phyloP scores from a whole-genome alignment of 2,329 filamentous ascomycete genomes.

The Torrubiella hemipterigena region DNA sequence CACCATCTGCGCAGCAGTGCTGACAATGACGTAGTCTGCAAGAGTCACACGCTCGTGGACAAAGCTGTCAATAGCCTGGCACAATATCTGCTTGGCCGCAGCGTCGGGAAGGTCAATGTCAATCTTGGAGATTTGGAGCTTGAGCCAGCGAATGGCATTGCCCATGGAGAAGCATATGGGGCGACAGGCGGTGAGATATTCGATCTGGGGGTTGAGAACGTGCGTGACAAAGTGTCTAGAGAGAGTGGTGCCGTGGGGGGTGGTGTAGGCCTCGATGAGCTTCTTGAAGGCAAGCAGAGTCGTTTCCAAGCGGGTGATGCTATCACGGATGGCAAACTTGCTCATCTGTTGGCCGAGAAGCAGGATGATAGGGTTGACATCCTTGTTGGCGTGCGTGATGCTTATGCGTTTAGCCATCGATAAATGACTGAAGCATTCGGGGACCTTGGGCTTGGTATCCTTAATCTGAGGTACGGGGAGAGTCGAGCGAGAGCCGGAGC shows the following conservation, averaged over 20 bases:
- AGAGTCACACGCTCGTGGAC: slow-evolving; percentile 82
- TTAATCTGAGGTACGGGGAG: slow-evolving; percentile 26
- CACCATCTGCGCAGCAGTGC: slow-evolving; percentile 65
- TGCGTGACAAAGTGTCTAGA: slow-evolving; percentile 86
- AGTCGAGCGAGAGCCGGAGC: slow-evolving; percentile 18
- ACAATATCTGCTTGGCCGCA: slow-evolving; percentile 68
- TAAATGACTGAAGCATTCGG: slow-evolving; percentile 71
- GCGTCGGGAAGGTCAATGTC: slow-evolving; percentile 75
- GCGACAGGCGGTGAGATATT: slow-evolving; percentile 86
- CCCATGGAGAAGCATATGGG: slow-evolving; percentile 95
- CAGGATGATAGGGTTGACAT: slow-evolving; percentile 78
- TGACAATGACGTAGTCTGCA: slow-evolving; percentile 75
- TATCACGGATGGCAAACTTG: slow-evolving; percentile 78
- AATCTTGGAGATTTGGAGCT: slow-evolving; percentile 81
- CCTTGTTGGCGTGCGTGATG: slow-evolving; percentile 50
- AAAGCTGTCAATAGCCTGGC: slow-evolving; percentile 75
- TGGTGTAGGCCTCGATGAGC: slow-evolving; percentile 87
- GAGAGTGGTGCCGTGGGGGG: slow-evolving; percentile 71
- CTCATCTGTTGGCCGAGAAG: slow-evolving; percentile 83
- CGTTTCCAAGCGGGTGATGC: slow-evolving; percentile 74
- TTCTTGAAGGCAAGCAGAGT: slow-evolving; percentile 84
- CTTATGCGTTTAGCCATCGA: slow-evolving; percentile 51
- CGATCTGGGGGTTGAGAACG: slow-evolving; percentile 86
- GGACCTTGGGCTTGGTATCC: slow-evolving; percentile 47
- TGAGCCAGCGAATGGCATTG: slow-evolving; percentile 89